Evolutionary conservation across 208 protist species (phyloP), one percentile per base, ranked within the genome.

Genomic region (Leishmania martiniquensis): DNA sequence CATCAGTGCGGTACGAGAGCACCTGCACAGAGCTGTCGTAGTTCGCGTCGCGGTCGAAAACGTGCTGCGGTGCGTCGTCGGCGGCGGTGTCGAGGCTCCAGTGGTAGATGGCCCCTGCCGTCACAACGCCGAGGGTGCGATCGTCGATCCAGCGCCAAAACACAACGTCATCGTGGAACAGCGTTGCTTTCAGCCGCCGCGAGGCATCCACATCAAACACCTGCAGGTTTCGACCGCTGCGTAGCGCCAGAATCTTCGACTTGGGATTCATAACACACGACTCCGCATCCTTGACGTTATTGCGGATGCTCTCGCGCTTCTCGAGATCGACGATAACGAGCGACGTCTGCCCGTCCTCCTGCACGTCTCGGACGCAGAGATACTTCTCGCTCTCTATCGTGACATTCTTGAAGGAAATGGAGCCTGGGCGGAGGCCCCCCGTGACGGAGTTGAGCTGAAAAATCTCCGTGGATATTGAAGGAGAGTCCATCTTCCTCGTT

Each of bases 241-340:
- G 98, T 13, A 99, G 87, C 2, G 99, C 99, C 42, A 99, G 88
- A 45, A 99, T 96, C 78, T 99, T 98, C 32, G 95, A 85, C 57
- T 88, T 91, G 22, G 99, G 99, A 86, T 99, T 99, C 99, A 99
- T 99, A 67, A 99, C 98, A 25, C 99, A 98, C 4, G 97, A 97
- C 80, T 99, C 99, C 12, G 99, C 99, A 69, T 99, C 98, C 54
- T 90, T 97, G 66, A 99, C 99, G 78, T 98, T 98, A 67, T 99
- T 97, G 62, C 98, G 96, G 34, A 98, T 96, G 71, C 98, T 98
- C 78, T 98, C 98, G 7, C 93, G 87, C 79, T 98, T 92, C 84
- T 99, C 98, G 2, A 99, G 87, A 76, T 99, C 99, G 20, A 99
- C 96, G 76, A 99, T 97, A 25, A 94, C 88, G 45, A 97, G 87